These are phyloP conservation scores for Pseudonitzschia delicatissima DNA, from an alignment of 108 stramenopile species.

Conservation along the genomic window DNA sequence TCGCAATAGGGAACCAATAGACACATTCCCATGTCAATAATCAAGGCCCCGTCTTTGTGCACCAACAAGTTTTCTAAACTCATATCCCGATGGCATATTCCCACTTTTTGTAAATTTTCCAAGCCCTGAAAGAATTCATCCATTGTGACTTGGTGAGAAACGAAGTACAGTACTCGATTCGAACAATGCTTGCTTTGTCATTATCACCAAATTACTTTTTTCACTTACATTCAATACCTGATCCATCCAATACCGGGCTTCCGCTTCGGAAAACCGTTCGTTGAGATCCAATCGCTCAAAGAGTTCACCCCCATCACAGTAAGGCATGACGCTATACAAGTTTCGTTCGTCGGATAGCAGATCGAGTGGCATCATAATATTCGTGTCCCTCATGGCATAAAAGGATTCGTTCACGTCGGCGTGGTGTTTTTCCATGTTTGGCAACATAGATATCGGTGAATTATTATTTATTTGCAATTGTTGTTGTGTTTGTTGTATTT, in stretches of 20 bases:
- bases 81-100: constrained; percentile 89
- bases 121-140: constrained; percentile 50
- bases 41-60: constrained; percentile 54
- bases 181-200: neutral
- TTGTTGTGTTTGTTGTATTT: constrained; percentile 10
- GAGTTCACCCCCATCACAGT: constrained; percentile 86
- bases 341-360: constrained; percentile 75
- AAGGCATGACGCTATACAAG: constrained; percentile 88
- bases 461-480: constrained; percentile 11
- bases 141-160: constrained; percentile 13
- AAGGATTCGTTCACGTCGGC: constrained; percentile 34
- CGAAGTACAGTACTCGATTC: neutral
- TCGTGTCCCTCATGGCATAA: constrained; percentile 49
- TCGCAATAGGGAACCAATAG: constrained; percentile 64
- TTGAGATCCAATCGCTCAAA: constrained; percentile 76
- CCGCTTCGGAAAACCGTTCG: constrained; percentile 69
- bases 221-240: constrained; percentile 76
- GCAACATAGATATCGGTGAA: too few species aligned
- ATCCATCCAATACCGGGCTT: constrained; percentile 83
- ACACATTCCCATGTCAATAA: constrained; percentile 96
- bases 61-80: constrained; percentile 86
- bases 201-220: neutral
- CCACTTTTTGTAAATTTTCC: constrained; percentile 70
- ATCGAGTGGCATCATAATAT: constrained; percentile 81
- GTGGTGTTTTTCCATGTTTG: neutral